Percentiles rank a stretch among this genome's conserved stretches.
These are phyloP conservation scores for Kewa caespitosa DNA, from an alignment of 179 eudicot species.

Conservation along the genomic window DNA sequence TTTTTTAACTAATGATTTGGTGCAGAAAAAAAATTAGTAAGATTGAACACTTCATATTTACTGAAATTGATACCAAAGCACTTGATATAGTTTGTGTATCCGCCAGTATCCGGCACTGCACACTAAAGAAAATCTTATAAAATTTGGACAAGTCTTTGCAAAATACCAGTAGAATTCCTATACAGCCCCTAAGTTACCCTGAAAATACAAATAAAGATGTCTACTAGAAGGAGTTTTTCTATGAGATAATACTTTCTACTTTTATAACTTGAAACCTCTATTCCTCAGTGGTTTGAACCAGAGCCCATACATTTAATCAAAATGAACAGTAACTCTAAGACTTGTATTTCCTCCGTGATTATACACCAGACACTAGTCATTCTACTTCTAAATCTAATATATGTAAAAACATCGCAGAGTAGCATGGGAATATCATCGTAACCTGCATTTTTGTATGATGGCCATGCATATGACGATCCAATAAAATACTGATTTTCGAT, in stretches of 20 bases:
- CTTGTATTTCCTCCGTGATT: background rate
- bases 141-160: too few species aligned
- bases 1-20: too few species aligned
- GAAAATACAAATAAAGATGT: background rate
- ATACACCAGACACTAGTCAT: background rate
- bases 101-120: too few species aligned
- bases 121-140: too few species aligned
- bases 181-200: background rate
- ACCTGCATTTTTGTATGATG: slow-evolving; percentile 88
- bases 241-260: background rate
- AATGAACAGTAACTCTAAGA: background rate
- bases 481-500: slow-evolving; percentile 92
- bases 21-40: too few species aligned
- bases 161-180: background rate
- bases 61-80: too few species aligned
- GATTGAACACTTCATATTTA: too few species aligned
- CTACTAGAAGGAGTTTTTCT: background rate
- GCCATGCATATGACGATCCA: slow-evolving; percentile 98
- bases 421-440: slow-evolving; percentile 8
- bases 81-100: too few species aligned
- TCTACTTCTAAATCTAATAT: background rate
- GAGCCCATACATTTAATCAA: too few species aligned
- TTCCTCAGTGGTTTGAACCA: too few species aligned
- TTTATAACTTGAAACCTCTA: too few species aligned
- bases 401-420: background rate